Conservation (phyloP, 305 asterid genomes). For the Caryopteris hybrid region DNA sequence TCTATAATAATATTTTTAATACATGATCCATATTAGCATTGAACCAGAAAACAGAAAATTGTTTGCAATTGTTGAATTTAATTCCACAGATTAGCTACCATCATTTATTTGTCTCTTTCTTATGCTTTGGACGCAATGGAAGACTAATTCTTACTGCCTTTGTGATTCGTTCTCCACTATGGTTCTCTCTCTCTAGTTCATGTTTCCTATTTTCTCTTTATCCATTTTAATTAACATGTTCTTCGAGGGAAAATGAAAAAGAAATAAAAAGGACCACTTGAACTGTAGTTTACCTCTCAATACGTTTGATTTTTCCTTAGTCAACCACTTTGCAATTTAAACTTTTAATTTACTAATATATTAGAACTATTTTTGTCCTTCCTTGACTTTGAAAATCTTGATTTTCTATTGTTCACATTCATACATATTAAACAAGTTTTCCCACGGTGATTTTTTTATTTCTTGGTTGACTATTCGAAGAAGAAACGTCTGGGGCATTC, state of each 20-base stretch:
- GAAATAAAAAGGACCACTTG: neutral
- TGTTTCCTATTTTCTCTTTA: no score
- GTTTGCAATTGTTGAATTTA: no score
- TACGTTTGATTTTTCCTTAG: slow-evolving; percentile 36
- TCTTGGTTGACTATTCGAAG: slow-evolving; percentile 14
- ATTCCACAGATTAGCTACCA: no score
- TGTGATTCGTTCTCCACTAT: no score
- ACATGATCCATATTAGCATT: no score
- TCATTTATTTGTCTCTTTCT: no score
- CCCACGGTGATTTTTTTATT: slow-evolving; percentile 8
- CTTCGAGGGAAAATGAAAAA: neutral
- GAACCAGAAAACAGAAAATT: no score
- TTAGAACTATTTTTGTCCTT: slow-evolving; percentile 11
- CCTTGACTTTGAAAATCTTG: slow-evolving; percentile 41
- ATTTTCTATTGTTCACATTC: slow-evolving; percentile 16
- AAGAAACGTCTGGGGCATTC: slow-evolving; percentile 19
- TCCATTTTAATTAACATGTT: no score
- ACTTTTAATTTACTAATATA: neutral
- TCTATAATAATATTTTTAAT: no score
- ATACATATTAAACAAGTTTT: slow-evolving; percentile 13
- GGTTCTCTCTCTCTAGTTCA: no score
- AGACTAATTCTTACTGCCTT: no score
- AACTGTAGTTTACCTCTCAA: slow-evolving; percentile 4
- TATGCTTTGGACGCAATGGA: no score
- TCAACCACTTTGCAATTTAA: slow-evolving; percentile 38